Evolutionary conservation across 345 rosid genomes (phyloP).

Genomic region (Eucalyptus decipiens): DNA sequence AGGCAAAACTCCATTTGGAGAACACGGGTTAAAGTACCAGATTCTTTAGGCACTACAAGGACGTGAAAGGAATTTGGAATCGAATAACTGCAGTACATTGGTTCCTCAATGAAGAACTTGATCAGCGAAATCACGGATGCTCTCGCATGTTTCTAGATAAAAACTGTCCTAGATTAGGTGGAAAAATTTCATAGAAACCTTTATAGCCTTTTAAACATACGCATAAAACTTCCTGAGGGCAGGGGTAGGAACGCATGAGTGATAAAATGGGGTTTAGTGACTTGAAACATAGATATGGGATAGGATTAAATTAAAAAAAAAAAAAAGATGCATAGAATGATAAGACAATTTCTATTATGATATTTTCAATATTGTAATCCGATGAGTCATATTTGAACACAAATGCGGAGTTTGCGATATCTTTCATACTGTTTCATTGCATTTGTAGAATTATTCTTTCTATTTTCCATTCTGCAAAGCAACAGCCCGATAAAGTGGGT

Average conservation of each 20-base stretch:
- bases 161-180: neutral
- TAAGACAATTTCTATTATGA: neutral
- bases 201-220: neutral
- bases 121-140: neutral
- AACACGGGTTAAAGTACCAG: neutral
- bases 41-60: neutral
- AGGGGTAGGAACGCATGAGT: too few relatives aligned
- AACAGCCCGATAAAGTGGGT: neutral
- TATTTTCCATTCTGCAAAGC: neutral
- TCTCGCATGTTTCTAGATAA: neutral
- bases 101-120: neutral
- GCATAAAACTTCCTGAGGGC: too few relatives aligned
- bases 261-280: too few relatives aligned
- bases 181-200: neutral
- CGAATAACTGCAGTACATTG: neutral
- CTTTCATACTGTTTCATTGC: neutral
- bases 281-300: too few relatives aligned
- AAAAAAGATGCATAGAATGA: neutral
- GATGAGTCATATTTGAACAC: neutral
- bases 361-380: neutral
- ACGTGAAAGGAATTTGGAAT: neutral
- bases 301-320: fast-evolving
- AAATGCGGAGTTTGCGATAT: neutral
- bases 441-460: neutral
- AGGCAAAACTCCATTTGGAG: neutral